phyloP scores from a whole-genome alignment of 1,139 yeast genomes.

The Geotrichum histeridarum region DNA sequence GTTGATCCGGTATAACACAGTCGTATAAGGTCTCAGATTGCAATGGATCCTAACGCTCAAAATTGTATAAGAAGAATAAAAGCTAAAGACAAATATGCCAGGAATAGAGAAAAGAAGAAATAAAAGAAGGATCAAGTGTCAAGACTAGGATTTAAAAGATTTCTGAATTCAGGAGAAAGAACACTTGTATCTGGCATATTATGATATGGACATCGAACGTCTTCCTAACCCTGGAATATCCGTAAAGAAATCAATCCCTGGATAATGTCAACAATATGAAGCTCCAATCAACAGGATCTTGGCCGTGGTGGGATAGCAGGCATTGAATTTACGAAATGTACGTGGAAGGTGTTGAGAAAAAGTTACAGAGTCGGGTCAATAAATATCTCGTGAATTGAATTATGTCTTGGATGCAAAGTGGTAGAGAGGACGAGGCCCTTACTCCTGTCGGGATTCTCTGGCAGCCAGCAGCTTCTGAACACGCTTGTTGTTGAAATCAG shows the following conservation, averaged over 20 bases:
- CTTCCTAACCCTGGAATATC: not conserved
- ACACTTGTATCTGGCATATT: not conserved
- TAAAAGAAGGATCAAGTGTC: not conserved
- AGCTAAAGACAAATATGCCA: not conserved
- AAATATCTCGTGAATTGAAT: constrained; percentile 5
- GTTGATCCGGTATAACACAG: constrained; percentile 5
- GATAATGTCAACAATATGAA: no score
- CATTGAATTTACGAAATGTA: not conserved
- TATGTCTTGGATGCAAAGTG: constrained; percentile 18
- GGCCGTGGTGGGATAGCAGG: not conserved
- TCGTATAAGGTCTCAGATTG: not conserved
- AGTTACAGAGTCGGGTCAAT: not conserved
- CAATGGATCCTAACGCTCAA: not conserved
- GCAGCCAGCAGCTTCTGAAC: constrained; percentile 31
- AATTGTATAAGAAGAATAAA: constrained; percentile 1
- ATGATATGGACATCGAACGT: no score
- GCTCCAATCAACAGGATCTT: no score
- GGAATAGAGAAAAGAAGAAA: constrained; percentile 4
- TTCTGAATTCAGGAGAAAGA: constrained; percentile 2
- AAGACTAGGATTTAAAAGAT: not conserved
- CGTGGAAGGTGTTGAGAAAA: not conserved
- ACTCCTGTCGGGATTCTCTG: constrained; percentile 30
- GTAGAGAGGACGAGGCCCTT: constrained; percentile 18
- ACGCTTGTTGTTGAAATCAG: constrained; percentile 34
- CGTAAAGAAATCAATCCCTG: no score